Base-by-base conservation (phyloP, 352 stramenopile species). In the Globisporangium sylvaticum region DNA sequence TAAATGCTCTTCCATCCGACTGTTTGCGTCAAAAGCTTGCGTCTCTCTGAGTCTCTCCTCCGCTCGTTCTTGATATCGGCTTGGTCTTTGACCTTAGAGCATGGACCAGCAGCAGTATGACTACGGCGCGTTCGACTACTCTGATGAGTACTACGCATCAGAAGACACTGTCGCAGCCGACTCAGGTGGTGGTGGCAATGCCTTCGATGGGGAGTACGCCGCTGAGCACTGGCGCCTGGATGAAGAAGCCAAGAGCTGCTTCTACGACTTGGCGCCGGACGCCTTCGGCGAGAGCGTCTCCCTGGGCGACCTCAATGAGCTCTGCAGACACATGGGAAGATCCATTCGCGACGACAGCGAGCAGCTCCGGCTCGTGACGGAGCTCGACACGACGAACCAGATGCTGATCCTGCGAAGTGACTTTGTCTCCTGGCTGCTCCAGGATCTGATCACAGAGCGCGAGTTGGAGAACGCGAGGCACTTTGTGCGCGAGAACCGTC, bases 381-480 rank as follows among this genome's bases (percentile, higher is more conserved):
- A 81, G 56, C 72, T 92, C 34, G 82, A 92, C 62, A 83, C 77
- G 53, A 76, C 75, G 9, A 88, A 87, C 64, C 63, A 74, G 18
- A 90, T 92, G 82, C 46, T 75, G 3, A 77, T 92, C 34, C 56
- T 77, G 39, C 74, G 83, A 12, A 68, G 77, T 29, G 79, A 81
- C 62, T 86, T 90, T 62, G 76, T 79, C 25, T n/a, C 58, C 20
- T 91, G 84, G 84, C 58, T 88, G 46, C 65, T 89, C 10, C 48
- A 70, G 5, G 78, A 85, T 31, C 57, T 83, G 56, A 66, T 74
- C 14, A 22, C 66, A 0, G 71, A 85, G 37, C 66, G 54, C 4
- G 67, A 75, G 48, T 58, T 76, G 15, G 55, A 37, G n/a, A 58
- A 52, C 24, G 67, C 31, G 42, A 58, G 62, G 0, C 39, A 66